phyloP scores from a whole-genome alignment of 164 flowering plant genomes.

The Vitis cinerea region DNA sequence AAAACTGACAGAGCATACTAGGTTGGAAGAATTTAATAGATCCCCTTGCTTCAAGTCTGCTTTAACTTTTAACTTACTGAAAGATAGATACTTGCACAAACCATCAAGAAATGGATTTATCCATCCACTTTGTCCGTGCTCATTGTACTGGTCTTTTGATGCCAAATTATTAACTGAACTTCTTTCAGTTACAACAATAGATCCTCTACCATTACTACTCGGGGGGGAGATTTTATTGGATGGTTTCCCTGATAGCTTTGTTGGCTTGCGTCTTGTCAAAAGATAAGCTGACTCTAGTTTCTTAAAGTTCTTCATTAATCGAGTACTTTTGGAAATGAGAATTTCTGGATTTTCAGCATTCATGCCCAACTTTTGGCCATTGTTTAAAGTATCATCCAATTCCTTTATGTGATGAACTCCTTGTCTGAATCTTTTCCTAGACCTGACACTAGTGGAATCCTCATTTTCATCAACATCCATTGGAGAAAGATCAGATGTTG shows the following conservation, averaged over 20 bases:
- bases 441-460: constrained; percentile 39
- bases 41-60: constrained; percentile 96
- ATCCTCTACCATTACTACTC: constrained; percentile 58
- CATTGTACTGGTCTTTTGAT: constrained; percentile 38
- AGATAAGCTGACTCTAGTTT: constrained; percentile 84
- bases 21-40: constrained; percentile 83
- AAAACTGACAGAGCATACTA: constrained; percentile 87
- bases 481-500: constrained; percentile 28
- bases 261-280: constrained; percentile 57
- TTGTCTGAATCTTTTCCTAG: constrained; percentile 60
- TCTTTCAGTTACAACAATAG: constrained; percentile 61
- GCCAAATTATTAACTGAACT: constrained; percentile 65
- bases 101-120: constrained; percentile 88
- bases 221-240: constrained; percentile 36
- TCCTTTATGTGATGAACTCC: constrained; percentile 33
- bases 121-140: constrained; percentile 59
- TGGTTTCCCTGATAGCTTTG: constrained; percentile 32
- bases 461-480: constrained; percentile 33
- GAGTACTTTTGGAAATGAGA: constrained; percentile 50
- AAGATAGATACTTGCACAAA: constrained; percentile 84
- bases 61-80: constrained; percentile 72
- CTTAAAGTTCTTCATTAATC: constrained; percentile 82
- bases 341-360: constrained; percentile 38
- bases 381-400: constrained; percentile 31
- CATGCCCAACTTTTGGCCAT: constrained; percentile 28